phyloP scores from a whole-genome alignment of 441 rosid species.

The Populus hybrid region DNA sequence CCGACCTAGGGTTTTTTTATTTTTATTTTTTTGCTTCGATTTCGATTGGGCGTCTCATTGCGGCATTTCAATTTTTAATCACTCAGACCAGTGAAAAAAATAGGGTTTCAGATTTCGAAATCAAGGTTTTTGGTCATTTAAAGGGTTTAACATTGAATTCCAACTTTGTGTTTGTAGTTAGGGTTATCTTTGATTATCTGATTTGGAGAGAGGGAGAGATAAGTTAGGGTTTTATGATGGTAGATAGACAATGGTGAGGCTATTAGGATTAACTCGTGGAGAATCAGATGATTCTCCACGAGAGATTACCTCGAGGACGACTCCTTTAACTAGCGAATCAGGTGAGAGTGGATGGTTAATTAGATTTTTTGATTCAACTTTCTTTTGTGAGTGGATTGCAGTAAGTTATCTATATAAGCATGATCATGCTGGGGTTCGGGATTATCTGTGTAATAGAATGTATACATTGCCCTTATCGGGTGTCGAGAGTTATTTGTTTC shows the following conservation, averaged over 20 bases:
- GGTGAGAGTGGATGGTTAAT: conserved; percentile 99
- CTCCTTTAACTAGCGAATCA: conserved; percentile 58
- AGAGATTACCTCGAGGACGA: conserved; percentile 67
- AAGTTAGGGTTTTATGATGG: conserved; percentile 36
- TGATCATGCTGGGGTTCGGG: conserved; percentile 88
- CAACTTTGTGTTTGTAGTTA: conserved; percentile 20
- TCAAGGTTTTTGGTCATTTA: conserved; percentile 35
- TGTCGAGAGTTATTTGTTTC: conserved; percentile 89
- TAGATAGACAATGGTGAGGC: conserved; percentile 77
- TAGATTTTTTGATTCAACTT: conserved; percentile 93
- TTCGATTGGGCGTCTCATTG: neutral
- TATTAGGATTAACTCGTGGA: conserved; percentile 76
- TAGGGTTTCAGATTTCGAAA: conserved; percentile 24
- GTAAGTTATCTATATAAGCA: conserved; percentile 98
- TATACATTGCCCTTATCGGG: conserved; percentile 89
- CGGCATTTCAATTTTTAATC: conserved; percentile 15
- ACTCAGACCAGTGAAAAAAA: conserved; percentile 9
- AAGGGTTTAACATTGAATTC: conserved; percentile 37
- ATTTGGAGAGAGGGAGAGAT: conserved; percentile 8
- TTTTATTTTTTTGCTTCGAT: neutral
- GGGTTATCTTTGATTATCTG: conserved; percentile 28
- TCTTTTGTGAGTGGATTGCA: conserved; percentile 99
- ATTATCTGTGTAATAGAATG: conserved; percentile 97
- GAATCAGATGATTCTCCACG: conserved; percentile 81
- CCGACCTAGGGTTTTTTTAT: neutral